Evolutionary conservation across 305 asterid genomes (phyloP), one percentile per base, ranked within the genome.

Genomic region (Salvia sclarea): DNA sequence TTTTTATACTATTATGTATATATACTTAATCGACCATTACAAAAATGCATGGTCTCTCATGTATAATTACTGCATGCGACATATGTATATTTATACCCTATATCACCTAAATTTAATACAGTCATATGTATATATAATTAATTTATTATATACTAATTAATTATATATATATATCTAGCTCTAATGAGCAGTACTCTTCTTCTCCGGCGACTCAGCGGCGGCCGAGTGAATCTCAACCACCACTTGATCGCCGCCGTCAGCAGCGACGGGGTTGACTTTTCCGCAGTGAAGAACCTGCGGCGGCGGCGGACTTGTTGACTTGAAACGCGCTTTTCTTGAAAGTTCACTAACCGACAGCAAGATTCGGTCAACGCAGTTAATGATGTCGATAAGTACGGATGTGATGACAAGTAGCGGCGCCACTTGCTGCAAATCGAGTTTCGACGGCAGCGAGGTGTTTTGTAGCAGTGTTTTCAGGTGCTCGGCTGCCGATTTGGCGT

Each of bases 371-470:
- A 86, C 76, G 69, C 78, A 66, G 7, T 76, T 61, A 35, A 75
- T 71, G 57, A 85, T 77, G 74, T 92, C 89, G 45, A 82, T 71
- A 4, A 89, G 83, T 22, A 86, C 76, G 24, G 96, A 88, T 0
- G 90, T 85, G 4, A 75, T 38, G 3, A 89, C 78, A 1, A 86
- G 78, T 0, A 70, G 52, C 3, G 87, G 95, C 9, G 85, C 56
- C 45, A 81, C 69, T 35, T 86, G 83, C 24, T 75, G 71, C 1
- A 86, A 71, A 5, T 73, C 74, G 6, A 70, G 31, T 64, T 74
- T 73, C 3, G 70, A 25, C 17, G 75, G 54, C 0, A 68, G 38
- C 0, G 79, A 18, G 2, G 79, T 18, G 30, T n/a, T 61, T 14
- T 80, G 48, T 0, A 92, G 82, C 6, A 73, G 48, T 52, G 1